Percentiles rank a stretch among this genome's conserved stretches.
Conservation (phyloP, 495 filamentous ascomycete species). For the Hypoxylon intermedium region DNA sequence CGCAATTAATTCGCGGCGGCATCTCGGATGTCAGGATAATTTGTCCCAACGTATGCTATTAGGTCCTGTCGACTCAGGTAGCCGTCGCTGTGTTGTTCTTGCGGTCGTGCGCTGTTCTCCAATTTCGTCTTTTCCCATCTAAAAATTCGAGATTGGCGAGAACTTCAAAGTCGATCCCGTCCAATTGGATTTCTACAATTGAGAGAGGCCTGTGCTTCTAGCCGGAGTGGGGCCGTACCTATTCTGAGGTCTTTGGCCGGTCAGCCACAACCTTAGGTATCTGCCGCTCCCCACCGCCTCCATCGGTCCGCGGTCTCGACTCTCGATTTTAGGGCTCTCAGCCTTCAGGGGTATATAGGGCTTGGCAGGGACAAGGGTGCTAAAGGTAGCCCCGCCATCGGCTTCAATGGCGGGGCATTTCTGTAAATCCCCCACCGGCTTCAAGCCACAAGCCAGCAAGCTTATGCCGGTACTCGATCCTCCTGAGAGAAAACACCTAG, state of each 20-base stretch:
- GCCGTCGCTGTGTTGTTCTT: not conserved
- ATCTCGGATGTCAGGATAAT: constrained; percentile 9
- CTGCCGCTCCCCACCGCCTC: constrained; percentile 16
- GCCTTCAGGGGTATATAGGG: no score
- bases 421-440: no score
- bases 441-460: no score
- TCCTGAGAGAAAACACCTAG: no score
- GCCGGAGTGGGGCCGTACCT: no score
- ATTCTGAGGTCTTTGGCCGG: no score
- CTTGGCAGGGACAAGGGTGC: no score
- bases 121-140: not conserved
- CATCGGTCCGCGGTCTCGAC: no score
- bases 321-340: no score
- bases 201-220: constrained; percentile 18
- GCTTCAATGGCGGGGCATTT: constrained; percentile 17
- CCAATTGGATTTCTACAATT: constrained; percentile 22
- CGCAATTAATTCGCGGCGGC: constrained; percentile 38
- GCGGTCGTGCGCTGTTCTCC: not conserved
- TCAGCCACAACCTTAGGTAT: no score
- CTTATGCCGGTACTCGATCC: no score
- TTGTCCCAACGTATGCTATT: not conserved
- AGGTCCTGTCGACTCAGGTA: not conserved
- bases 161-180: constrained; percentile 26
- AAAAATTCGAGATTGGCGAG: constrained; percentile 21
- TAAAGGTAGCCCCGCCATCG: constrained; percentile 16